phyloP scores from a whole-genome alignment of 345 rosid genomes.

The Corchorus olitorius region DNA sequence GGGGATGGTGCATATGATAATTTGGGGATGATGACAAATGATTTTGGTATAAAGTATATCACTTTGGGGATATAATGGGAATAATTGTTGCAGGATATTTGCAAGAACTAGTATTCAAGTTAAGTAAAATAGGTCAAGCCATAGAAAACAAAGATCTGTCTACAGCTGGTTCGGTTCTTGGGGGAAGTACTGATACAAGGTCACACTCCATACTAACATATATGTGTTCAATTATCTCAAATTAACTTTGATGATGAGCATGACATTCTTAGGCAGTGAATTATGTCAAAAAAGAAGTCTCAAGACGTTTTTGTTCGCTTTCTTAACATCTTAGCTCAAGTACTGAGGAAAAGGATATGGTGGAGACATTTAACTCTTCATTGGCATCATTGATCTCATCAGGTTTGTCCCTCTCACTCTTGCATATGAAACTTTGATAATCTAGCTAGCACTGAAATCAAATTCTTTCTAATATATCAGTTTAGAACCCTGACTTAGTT shows the following conservation, averaged over 20 bases:
- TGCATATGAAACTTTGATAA: too few species aligned
- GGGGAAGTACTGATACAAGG: slow-evolving; percentile 70
- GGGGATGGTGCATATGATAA: too few species aligned
- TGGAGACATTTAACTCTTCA: slow-evolving; percentile 74
- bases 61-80: too few species aligned
- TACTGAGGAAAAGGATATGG: slow-evolving; percentile 68
- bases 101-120: slow-evolving; percentile 86
- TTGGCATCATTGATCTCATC: slow-evolving; percentile 79
- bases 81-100: slow-evolving; percentile 72
- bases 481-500: neutral
- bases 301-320: neutral
- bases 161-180: slow-evolving; percentile 72
- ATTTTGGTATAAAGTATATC: too few species aligned
- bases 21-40: too few species aligned
- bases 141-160: slow-evolving; percentile 80
- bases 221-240: neutral
- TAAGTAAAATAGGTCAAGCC: slow-evolving; percentile 91
- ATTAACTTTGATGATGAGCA: neutral
- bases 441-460: too few species aligned
- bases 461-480: too few species aligned
- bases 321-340: slow-evolving; percentile 63
- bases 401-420: slow-evolving; percentile 39
- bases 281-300: neutral
- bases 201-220: slow-evolving; percentile 12
- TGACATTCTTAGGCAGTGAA: neutral